Evolutionary conservation across 2,329 filamentous ascomycete genomes (phyloP).

Genomic region (Dactylonectria macrodidyma): DNA sequence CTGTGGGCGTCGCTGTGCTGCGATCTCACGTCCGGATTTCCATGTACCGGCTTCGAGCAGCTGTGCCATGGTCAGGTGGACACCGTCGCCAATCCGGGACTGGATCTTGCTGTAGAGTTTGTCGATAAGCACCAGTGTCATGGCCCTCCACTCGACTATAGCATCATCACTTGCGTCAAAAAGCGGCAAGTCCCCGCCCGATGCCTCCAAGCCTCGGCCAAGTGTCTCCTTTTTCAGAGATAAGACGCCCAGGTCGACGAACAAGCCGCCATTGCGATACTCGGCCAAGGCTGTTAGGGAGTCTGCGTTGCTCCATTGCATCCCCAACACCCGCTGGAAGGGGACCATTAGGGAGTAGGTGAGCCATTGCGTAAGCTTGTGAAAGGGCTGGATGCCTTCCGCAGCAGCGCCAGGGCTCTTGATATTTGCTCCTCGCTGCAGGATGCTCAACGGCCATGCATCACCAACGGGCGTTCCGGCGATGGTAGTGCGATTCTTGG

Average conservation of each 20-base stretch:
- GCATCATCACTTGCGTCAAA: constrained; percentile 70
- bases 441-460: constrained; percentile 61
- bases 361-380: constrained; percentile 80
- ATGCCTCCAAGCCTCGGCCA: constrained; percentile 60
- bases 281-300: constrained; percentile 79
- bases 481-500: constrained; percentile 65
- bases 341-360: constrained; percentile 80
- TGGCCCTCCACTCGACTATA: constrained; percentile 73
- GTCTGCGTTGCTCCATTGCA: constrained; percentile 65
- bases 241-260: constrained; percentile 72
- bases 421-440: constrained; percentile 23
- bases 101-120: constrained; percentile 60
- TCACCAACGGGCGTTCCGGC: constrained; percentile 62
- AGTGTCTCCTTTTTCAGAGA: constrained; percentile 63
- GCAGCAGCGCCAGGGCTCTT: neutral
- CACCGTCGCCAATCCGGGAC: constrained; percentile 49
- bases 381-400: constrained; percentile 70
- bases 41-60: constrained; percentile 68
- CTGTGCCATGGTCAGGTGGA: constrained; percentile 61
- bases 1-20: constrained; percentile 82
- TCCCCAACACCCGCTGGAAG: constrained; percentile 66
- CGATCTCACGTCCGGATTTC: constrained; percentile 83
- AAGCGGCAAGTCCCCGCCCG: constrained; percentile 60
- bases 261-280: constrained; percentile 80
- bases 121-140: constrained; percentile 71